A percentile compares a stretch with the other conserved stretches of the same genome.
Conservation (phyloP, 208 protist species). For the Angomonas ambiguus region DNA sequence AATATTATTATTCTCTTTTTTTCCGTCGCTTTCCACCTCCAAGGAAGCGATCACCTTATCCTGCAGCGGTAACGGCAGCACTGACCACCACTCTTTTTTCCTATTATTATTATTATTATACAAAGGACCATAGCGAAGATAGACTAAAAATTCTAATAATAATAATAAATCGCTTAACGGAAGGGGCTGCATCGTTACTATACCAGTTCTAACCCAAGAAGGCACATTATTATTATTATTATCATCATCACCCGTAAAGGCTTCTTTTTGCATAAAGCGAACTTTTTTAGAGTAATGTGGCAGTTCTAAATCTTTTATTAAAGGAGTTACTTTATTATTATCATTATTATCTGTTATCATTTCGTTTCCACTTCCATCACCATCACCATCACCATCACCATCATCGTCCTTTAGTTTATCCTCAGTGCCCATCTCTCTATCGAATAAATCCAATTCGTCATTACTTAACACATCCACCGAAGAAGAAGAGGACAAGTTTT, state of each 20-base stretch:
- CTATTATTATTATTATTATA: background rate
- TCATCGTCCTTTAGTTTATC: too few relatives aligned
- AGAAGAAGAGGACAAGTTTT: too few relatives aligned
- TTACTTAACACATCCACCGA: too few relatives aligned
- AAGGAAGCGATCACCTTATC: background rate
- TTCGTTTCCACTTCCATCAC: background rate
- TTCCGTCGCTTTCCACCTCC: too few relatives aligned
- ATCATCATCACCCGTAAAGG: background rate
- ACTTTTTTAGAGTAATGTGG: background rate
- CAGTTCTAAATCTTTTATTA: background rate
- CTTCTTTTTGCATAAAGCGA: background rate
- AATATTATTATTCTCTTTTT: background rate
- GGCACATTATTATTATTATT: conserved; percentile 1
- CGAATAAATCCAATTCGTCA: too few relatives aligned
- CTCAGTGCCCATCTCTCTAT: too few relatives aligned
- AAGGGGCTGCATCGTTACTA: background rate
- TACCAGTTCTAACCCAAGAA: background rate
- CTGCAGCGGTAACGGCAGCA: background rate
- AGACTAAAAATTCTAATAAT: background rate
- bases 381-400: background rate
- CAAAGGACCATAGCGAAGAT: background rate
- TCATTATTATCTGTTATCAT: background rate
- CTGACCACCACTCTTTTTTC: background rate
- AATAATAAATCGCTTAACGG: background rate
- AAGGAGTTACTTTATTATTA: background rate